Percentiles rank a stretch among this genome's conserved stretches.
Evolutionary conservation across 2,329 filamentous ascomycete species (phyloP).

Genomic region (Botrytis tulipae): DNA sequence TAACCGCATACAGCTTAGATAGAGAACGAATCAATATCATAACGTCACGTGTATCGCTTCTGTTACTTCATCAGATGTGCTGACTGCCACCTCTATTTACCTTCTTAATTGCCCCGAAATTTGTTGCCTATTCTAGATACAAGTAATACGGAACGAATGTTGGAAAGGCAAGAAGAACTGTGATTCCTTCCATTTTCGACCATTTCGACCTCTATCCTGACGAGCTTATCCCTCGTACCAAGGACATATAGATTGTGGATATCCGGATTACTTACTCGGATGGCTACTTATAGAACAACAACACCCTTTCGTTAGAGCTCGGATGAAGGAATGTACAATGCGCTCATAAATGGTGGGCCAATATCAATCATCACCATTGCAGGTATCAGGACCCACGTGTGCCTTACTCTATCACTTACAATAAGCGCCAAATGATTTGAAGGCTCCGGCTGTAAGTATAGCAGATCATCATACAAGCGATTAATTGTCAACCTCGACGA

Average conservation of each 20-base stretch:
- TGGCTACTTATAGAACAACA: not conserved
- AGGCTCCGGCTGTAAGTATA: not conserved
- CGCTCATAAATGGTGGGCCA: not conserved
- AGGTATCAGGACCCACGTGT: not conserved
- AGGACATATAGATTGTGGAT: not conserved
- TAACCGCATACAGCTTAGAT: not conserved
- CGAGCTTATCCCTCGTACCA: not conserved
- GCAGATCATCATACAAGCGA: not conserved
- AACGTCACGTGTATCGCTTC: not conserved
- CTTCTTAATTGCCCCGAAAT: not conserved
- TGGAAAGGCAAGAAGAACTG: not conserved
- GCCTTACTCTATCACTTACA: not conserved
- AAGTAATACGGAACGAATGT: not conserved
- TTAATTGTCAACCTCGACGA: not conserved
- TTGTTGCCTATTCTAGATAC: not conserved
- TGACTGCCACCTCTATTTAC: not conserved
- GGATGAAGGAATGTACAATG: not conserved
- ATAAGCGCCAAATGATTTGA: not conserved
- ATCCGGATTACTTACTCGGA: not conserved
- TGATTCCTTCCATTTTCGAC: not conserved
- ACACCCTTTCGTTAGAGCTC: not conserved
- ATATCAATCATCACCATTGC: not conserved
- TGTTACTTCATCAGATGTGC: not conserved
- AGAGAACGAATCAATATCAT: not conserved
- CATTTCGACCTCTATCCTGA: not conserved